Percentiles rank a stretch among this genome's conserved stretches.
Conservation (phyloP, 768 basidiomycete genomes). For the Calocybe cyanea region DNA sequence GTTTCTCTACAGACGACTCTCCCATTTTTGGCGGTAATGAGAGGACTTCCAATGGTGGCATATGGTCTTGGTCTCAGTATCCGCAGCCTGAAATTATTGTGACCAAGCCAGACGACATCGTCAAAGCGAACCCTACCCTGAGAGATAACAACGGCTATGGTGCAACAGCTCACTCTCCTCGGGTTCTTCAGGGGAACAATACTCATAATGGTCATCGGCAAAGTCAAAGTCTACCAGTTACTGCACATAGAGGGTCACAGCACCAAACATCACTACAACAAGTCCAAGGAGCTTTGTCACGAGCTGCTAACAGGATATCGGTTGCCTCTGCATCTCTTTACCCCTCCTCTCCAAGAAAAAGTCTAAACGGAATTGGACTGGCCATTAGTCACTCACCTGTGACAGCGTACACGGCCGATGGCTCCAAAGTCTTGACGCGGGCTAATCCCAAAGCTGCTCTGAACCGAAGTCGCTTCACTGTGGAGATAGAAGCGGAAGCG, state of each 20-base stretch:
- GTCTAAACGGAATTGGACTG: slow-evolving; percentile 27
- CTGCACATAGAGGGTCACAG: slow-evolving; percentile 19
- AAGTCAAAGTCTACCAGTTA: slow-evolving; percentile 14
- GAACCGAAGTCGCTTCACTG: slow-evolving; percentile 18
- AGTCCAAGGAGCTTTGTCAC: slow-evolving; percentile 36
- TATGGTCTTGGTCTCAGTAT: slow-evolving; percentile 60
- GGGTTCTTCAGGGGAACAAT: too few species aligned
- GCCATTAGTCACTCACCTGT: slow-evolving; percentile 29
- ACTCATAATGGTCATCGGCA: slow-evolving; percentile 24
- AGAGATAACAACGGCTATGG: slow-evolving; percentile 9
- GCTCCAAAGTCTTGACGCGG: slow-evolving; percentile 33
- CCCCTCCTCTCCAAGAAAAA: slow-evolving; percentile 35
- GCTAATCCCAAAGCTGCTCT: slow-evolving; percentile 29
- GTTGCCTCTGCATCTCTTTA: slow-evolving; percentile 46
- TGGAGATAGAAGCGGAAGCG: slow-evolving; percentile 13
- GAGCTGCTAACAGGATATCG: slow-evolving; percentile 33
- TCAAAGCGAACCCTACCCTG: slow-evolving; percentile 4
- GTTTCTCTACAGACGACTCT: slow-evolving; percentile 50
- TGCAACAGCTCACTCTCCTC: slow-evolving; percentile 11
- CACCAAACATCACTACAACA: slow-evolving; percentile 33
- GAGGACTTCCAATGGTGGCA: slow-evolving; percentile 41
- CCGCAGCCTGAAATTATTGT: slow-evolving; percentile 28
- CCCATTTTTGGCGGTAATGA: slow-evolving; percentile 80
- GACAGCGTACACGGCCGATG: slow-evolving; percentile 37
- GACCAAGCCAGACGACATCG: slow-evolving; percentile 12